Conservation (phyloP, 1,284 basidiomycete genomes). For the Phellopilus nigrolimitatus region DNA sequence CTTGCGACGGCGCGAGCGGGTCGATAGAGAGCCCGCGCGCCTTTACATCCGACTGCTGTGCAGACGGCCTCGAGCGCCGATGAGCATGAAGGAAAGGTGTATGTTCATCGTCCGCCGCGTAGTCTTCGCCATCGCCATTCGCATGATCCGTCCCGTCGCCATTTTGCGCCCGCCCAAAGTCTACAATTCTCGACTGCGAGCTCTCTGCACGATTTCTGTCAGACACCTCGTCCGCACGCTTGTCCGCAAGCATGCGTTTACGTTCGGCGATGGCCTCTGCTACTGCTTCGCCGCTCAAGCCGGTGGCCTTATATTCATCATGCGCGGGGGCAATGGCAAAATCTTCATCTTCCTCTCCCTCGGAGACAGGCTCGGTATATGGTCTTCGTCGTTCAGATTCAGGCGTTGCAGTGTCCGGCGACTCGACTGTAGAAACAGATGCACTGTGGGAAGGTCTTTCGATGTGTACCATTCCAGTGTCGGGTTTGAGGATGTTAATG, state of each 20-base stretch:
- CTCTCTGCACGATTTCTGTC: conserved; percentile 17
- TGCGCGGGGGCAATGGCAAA: conserved; percentile 62
- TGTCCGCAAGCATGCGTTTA: conserved; percentile 56
- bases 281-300: conserved; percentile 65
- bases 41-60: conserved; percentile 22
- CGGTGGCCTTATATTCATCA: conserved; percentile 77
- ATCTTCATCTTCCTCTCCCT: conserved; percentile 85
- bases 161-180: conserved; percentile 26
- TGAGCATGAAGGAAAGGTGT: conserved; percentile 36
- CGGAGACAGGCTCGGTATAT: conserved; percentile 85
- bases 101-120: conserved; percentile 36
- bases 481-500: conserved; percentile 87
- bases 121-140: conserved; percentile 31
- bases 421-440: conserved; percentile 39
- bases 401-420: conserved; percentile 51
- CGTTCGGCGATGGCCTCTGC: conserved; percentile 81
- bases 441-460: conserved; percentile 58
- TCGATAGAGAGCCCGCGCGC: conserved; percentile 63
- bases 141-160: no score
- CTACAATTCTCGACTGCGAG: conserved; percentile 5
- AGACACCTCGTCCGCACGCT: conserved; percentile 19
- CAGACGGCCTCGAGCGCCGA: conserved; percentile 24
- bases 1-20: conserved; percentile 75
- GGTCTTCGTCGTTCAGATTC: conserved; percentile 34
- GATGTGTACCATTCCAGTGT: conserved; percentile 70